Conservation (phyloP, 352 stramenopile genomes). For the Globisporangium rhizosaccharum region DNA sequence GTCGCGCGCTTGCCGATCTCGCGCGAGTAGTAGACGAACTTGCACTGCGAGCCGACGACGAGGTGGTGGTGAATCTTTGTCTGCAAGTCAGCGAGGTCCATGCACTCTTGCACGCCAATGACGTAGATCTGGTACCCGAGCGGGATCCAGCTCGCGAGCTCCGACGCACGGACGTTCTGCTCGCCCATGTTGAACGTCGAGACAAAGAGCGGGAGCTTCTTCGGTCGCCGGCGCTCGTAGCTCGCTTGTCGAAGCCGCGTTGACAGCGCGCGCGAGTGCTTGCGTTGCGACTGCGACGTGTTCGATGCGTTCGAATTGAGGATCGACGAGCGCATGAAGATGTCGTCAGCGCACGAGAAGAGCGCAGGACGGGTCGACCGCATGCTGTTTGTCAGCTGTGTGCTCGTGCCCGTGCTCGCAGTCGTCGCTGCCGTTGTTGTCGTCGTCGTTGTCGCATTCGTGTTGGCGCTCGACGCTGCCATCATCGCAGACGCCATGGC, state of each 20-base stretch:
- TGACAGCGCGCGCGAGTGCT: background rate
- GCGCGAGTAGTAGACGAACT: slow-evolving; percentile 72
- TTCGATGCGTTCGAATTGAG: background rate
- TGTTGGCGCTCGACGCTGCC: background rate
- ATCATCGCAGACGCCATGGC: slow-evolving; percentile 8
- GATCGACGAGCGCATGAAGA: slow-evolving; percentile 15
- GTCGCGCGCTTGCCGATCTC: slow-evolving; percentile 81
- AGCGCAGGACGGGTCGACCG: background rate
- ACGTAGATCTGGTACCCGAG: slow-evolving; percentile 18
- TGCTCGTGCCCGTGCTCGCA: background rate
- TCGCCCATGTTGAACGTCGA: slow-evolving; percentile 89
- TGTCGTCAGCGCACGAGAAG: slow-evolving; percentile 9
- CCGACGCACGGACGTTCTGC: slow-evolving; percentile 44
- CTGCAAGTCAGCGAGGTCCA: slow-evolving; percentile 71
- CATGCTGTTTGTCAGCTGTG: slow-evolving; percentile 1
- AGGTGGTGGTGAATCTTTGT: slow-evolving; percentile 63
- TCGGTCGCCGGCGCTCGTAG: slow-evolving; percentile 13
- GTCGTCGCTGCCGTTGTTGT: background rate
- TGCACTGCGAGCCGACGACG: slow-evolving; percentile 34
- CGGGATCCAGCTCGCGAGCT: slow-evolving; percentile 73
- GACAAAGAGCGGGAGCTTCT: slow-evolving; percentile 61
- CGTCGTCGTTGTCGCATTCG: slow-evolving; percentile 14
- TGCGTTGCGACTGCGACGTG: background rate
- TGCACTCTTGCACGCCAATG: slow-evolving; percentile 62
- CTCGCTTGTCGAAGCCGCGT: slow-evolving; percentile 4